These are phyloP conservation scores for Xylaria sp. DNA, from an alignment of 2,329 filamentous ascomycete genomes.

Conservation along the genomic window DNA sequence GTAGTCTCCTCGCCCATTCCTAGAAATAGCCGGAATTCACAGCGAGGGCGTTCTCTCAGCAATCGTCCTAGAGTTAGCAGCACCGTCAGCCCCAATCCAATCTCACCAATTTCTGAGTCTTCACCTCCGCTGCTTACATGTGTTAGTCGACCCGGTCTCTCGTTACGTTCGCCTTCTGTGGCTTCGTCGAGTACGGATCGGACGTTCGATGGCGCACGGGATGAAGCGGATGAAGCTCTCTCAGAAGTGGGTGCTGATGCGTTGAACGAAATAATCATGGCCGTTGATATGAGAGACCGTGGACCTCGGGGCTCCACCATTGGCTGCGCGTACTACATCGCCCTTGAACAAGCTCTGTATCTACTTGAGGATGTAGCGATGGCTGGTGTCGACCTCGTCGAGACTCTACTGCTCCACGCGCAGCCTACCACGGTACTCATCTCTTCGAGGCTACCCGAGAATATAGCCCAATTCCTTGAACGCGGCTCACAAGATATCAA, in stretches of 20 bases:
- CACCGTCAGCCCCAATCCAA: slow-evolving; percentile 28
- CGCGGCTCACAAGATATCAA: slow-evolving; percentile 50
- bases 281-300: slow-evolving; percentile 77
- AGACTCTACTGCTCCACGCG: slow-evolving; percentile 66
- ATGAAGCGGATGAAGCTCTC: slow-evolving; percentile 34
- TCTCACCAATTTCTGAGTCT: slow-evolving; percentile 37
- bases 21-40: slow-evolving; percentile 11
- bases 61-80: slow-evolving; percentile 30
- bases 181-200: slow-evolving; percentile 31
- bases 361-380: slow-evolving; percentile 81
- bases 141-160: slow-evolving; percentile 42
- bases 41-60: slow-evolving; percentile 27
- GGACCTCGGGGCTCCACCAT: slow-evolving; percentile 62
- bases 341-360: slow-evolving; percentile 74
- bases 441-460: slow-evolving; percentile 58
- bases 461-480: slow-evolving; percentile 53
- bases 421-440: slow-evolving; percentile 68
- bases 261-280: slow-evolving; percentile 79
- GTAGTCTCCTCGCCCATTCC: slow-evolving; percentile 40
- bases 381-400: slow-evolving; percentile 75
- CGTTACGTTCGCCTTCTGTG: slow-evolving; percentile 41
- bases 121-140: slow-evolving; percentile 45
- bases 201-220: slow-evolving; percentile 33
- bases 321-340: slow-evolving; percentile 86
- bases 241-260: slow-evolving; percentile 49